Evolutionary conservation across 495 filamentous ascomycete genomes (phyloP).

Genomic region (Clavariopsis aquatica): DNA sequence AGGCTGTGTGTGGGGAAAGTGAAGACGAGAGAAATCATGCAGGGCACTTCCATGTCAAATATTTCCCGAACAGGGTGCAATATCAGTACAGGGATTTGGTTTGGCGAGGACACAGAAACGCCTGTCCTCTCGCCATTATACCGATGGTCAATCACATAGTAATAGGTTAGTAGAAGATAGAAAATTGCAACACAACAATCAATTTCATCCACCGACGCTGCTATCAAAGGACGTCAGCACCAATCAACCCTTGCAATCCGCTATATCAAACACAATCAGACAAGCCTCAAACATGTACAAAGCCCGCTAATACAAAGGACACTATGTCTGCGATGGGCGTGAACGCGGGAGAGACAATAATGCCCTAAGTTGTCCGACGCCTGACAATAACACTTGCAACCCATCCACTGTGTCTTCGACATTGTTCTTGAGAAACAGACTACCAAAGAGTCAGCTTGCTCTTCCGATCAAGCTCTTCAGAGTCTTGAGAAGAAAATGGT

Average conservation of each 20-base stretch:
- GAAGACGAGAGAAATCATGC: too few species aligned
- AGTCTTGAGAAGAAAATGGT: neutral
- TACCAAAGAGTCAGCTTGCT: slow-evolving; percentile 4
- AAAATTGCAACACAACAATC: neutral
- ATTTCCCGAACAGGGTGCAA: too few species aligned
- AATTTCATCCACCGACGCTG: neutral
- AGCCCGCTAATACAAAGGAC: neutral
- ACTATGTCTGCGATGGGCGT: neutral
- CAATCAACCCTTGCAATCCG: neutral
- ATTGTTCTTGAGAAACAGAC: neutral
- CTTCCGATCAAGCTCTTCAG: neutral
- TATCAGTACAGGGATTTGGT: too few species aligned
- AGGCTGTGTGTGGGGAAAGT: too few species aligned
- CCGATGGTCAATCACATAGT: too few species aligned
- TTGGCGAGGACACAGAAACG: too few species aligned
- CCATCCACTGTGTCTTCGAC: neutral
- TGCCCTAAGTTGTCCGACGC: neutral
- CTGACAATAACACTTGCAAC: neutral
- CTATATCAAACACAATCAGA: slow-evolving; percentile 1
- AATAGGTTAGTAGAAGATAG: too few species aligned
- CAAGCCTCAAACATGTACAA: slow-evolving; percentile 1
- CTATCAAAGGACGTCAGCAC: neutral
- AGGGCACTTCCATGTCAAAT: too few species aligned
- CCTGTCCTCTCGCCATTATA: too few species aligned
- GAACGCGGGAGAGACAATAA: neutral